Evolutionary conservation across 2,329 filamentous ascomycete genomes (phyloP), one percentile per base, ranked within the genome.

Genomic region (Pyrenochaeta sp.): DNA sequence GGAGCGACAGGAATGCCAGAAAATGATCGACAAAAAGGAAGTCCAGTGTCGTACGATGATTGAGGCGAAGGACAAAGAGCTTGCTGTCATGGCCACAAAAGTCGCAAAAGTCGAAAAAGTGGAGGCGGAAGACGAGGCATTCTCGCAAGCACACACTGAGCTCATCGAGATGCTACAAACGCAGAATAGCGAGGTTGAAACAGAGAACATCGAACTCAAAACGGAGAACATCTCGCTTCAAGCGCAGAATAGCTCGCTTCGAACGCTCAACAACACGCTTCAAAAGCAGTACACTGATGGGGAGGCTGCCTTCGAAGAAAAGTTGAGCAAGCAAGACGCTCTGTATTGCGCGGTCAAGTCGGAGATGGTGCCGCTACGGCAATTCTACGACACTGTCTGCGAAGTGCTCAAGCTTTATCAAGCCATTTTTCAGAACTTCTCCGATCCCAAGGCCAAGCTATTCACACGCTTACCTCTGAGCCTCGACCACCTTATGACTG

Each of bases 301-400:
- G n/a, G n/a, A n/a, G n/a, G n/a, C n/a, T n/a, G n/a, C n/a, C n/a
- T n/a, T n/a, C n/a, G n/a, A n/a, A n/a, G n/a, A n/a, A n/a, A n/a
- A n/a, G n/a, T n/a, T n/a, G n/a, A n/a, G n/a, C n/a, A 21, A 36
- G n/a, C 50, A 22, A 18, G 42, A 57, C 11, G 15, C 30, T 10
- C 26, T 50, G 3, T 47, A 54, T 17, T 45, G 41, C 3, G 43
- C 46, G 7, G 27, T 55, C 11, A 37, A 35, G 3, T 39, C 49
- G 6, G 49, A 58, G 15, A 27, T 53, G n/a, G 30, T 26, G n/a
- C 55, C 55, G 5, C 8, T 58, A 19, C 34, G 41, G 7, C 30
- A 34, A 17, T 48, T 55, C 17, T 48, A 30, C 38, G 15, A 31
- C 11, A n/a, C n/a, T n/a, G n/a, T n/a, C n/a, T n/a, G n/a, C n/a